Base-by-base conservation (phyloP, 2,329 filamentous ascomycete species). In the Aspergillus fructus region DNA sequence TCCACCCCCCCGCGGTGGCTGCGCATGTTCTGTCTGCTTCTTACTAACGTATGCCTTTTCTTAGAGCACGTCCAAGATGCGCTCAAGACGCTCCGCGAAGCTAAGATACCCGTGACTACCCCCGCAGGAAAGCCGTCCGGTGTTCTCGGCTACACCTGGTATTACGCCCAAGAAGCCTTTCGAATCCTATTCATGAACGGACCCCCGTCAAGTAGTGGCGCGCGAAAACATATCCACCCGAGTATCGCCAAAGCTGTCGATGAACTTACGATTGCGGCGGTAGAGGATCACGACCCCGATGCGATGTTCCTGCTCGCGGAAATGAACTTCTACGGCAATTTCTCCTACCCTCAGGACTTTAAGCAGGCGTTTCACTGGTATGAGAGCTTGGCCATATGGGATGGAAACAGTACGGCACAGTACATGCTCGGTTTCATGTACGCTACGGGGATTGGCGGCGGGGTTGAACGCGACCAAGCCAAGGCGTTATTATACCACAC, bases 371-470 rank as follows among this genome's bases (percentile, higher is more conserved):
- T 96, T 71, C 81, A 84, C 63, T 84, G 91, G 77, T 99, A 97
- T 74, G 81, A 89, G 61, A 82, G 87, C 60, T 82, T 99, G 53
- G 91, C 93, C 3, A 81, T 83, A 17, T 73, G 88, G 58, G 84
- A 89, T 63, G 94, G 93, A 45, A 97, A 99, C 74, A 89, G 86
- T 63, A 96, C 93, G 12, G 94, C 94, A 1, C 91, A 97, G 73
- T 89, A 96, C 75, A 97, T 99, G 93, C 73, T 97, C 47, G 94
- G 91, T 0, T 86, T 99, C 66, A 94, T 96, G 84, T 93, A 99
- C 75, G 93, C 93, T 37, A 99, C 94, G 0, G 94, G 94, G 0
- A 82, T 99, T 57, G 93, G 91, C 15, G 86, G 86, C 33, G 88
- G 87, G 1, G 90, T 96, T 5, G 85, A 90, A 70, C 84, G 85